phyloP scores from a whole-genome alignment of 1,139 yeast genomes.

The Saccharomyces hybrid region DNA sequence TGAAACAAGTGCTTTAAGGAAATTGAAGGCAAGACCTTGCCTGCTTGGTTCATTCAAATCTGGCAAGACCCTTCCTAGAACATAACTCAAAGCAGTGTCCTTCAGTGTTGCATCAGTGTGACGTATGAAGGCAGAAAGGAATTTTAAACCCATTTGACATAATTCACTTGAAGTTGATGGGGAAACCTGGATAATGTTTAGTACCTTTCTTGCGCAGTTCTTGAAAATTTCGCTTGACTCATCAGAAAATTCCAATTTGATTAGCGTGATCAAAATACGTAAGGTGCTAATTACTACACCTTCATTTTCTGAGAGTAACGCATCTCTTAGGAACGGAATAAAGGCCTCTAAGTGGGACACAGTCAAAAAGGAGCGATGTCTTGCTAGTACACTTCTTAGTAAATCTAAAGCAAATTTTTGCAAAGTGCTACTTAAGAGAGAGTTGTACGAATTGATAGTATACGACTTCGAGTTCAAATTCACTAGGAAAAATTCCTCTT shows the following conservation, averaged over 20 bases:
- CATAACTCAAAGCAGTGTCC: slow-evolving; percentile 65
- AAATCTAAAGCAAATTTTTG: slow-evolving; percentile 77
- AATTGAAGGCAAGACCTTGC: slow-evolving; percentile 83
- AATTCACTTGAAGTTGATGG: slow-evolving; percentile 74
- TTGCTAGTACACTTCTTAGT: slow-evolving; percentile 61
- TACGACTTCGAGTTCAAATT: slow-evolving; percentile 53
- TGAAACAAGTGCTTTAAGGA: slow-evolving; percentile 65
- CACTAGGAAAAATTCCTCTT: slow-evolving; percentile 61
- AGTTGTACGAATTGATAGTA: slow-evolving; percentile 45
- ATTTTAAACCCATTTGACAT: slow-evolving; percentile 75
- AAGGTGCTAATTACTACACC: slow-evolving; percentile 64
- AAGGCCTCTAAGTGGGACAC: slow-evolving; percentile 62
- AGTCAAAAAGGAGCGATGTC: slow-evolving; percentile 50
- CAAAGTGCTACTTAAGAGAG: slow-evolving; percentile 48
- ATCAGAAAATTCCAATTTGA: slow-evolving; percentile 56
- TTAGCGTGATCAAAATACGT: slow-evolving; percentile 52
- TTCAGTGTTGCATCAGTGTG: slow-evolving; percentile 62
- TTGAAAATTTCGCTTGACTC: slow-evolving; percentile 50
- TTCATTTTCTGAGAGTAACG: slow-evolving; percentile 62
- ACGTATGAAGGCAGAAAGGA: slow-evolving; percentile 64
- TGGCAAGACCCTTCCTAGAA: slow-evolving; percentile 68
- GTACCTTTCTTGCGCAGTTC: slow-evolving; percentile 53
- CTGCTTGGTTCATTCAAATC: slow-evolving; percentile 87
- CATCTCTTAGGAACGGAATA: slow-evolving; percentile 59
- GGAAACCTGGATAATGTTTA: slow-evolving; percentile 62